phyloP scores from a whole-genome alignment of 805 yeast genomes.

The Torulaspora maleeae region DNA sequence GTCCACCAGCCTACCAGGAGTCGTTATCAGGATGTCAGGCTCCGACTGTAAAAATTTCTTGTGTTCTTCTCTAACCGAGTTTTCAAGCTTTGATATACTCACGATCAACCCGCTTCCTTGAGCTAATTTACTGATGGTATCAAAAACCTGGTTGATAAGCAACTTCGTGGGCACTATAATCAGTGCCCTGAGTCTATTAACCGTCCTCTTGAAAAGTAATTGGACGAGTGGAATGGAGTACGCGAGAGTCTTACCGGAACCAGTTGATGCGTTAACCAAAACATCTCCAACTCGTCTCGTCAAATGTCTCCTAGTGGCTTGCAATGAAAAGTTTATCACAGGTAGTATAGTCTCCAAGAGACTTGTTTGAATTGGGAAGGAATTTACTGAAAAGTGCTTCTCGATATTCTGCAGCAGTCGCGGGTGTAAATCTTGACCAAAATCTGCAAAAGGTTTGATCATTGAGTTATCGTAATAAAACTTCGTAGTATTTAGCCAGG shows the following conservation, averaged over 20 bases:
- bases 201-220: slow-evolving; percentile 53
- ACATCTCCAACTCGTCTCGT: slow-evolving; percentile 68
- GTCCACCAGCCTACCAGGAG: slow-evolving; percentile 83
- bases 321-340: slow-evolving; percentile 21
- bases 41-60: slow-evolving; percentile 40
- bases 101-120: slow-evolving; percentile 57
- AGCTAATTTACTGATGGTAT: slow-evolving; percentile 54
- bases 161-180: slow-evolving; percentile 89
- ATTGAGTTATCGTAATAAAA: slow-evolving; percentile 28
- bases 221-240: slow-evolving; percentile 82
- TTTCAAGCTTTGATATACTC: slow-evolving; percentile 55
- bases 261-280: slow-evolving; percentile 89
- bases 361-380: slow-evolving; percentile 35
- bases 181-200: slow-evolving; percentile 70
- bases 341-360: slow-evolving; percentile 29
- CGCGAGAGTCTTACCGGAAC: slow-evolving; percentile 92
- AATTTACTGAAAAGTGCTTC: slow-evolving; percentile 23
- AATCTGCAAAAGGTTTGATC: slow-evolving; percentile 24
- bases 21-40: slow-evolving; percentile 66
- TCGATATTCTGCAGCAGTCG: slow-evolving; percentile 35
- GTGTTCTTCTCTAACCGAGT: slow-evolving; percentile 60
- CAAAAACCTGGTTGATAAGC: slow-evolving; percentile 72
- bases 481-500: slow-evolving; percentile 32
- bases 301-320: slow-evolving; percentile 33
- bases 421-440: slow-evolving; percentile 19